phyloP scores from a whole-genome alignment of 2,329 filamentous ascomycete species.

The Alternaria gaisen region DNA sequence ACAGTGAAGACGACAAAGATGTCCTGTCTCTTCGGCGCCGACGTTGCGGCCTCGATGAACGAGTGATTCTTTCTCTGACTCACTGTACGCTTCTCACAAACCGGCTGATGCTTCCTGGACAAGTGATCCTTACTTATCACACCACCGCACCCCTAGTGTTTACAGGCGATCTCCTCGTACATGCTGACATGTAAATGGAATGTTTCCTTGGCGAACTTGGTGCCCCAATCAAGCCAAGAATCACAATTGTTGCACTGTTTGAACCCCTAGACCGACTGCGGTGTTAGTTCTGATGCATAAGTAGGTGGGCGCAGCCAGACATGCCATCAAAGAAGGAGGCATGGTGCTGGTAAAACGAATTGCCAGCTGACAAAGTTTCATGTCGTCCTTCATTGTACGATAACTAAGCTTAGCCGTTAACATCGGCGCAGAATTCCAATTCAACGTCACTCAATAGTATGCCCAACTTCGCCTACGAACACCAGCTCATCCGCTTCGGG shows the following conservation, averaged over 20 bases:
- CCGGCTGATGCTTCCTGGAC: background rate
- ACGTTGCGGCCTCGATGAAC: background rate
- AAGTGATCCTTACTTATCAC: background rate
- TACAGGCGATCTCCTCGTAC: background rate
- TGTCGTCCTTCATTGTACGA: too few relatives aligned
- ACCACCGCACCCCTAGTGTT: background rate
- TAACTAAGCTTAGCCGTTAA: too few relatives aligned
- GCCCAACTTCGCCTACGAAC: background rate
- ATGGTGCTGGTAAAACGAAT: too few relatives aligned
- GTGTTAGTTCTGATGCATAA: background rate
- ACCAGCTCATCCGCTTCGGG: background rate
- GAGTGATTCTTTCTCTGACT: background rate
- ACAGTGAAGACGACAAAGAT: background rate
- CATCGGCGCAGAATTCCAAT: background rate
- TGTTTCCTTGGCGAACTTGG: background rate
- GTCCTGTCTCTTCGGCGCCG: background rate
- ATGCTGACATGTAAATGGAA: background rate
- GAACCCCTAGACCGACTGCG: background rate
- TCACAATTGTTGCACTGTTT: background rate
- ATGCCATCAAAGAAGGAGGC: background rate
- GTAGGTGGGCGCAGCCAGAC: background rate
- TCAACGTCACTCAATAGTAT: background rate
- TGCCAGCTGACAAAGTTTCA: too few relatives aligned
- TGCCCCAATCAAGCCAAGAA: background rate
- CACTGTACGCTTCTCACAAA: background rate